Percentiles rank a stretch among this genome's conserved stretches.
phyloP scores from a whole-genome alignment of 2,329 filamentous ascomycete species.

The Cladophialophora chaetospira region DNA sequence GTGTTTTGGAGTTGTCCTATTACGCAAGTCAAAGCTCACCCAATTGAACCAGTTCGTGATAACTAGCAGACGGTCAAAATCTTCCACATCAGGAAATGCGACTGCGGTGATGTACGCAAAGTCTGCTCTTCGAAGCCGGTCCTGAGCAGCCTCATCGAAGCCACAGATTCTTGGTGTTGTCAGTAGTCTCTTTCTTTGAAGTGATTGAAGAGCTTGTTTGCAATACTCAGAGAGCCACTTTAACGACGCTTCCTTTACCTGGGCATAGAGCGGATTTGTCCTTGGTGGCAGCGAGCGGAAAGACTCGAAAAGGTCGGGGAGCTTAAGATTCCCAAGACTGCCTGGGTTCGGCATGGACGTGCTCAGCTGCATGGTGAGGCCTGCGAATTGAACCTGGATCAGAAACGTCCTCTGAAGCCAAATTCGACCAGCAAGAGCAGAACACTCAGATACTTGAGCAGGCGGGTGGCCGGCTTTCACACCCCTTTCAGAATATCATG shows the following conservation, averaged over 20 bases:
- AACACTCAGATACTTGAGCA: no score
- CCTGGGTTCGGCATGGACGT: neutral
- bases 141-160: neutral
- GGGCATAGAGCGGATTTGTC: neutral
- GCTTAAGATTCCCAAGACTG: neutral
- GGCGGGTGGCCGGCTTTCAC: no score
- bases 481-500: no score
- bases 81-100: neutral
- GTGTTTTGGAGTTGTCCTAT: neutral
- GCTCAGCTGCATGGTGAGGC: neutral
- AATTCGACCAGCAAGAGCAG: no score
- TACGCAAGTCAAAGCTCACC: neutral
- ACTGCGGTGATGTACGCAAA: neutral
- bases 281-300: neutral
- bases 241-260: neutral
- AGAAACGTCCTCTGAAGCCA: no score
- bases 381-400: no score
- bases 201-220: neutral
- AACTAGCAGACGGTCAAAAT: neutral
- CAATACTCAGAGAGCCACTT: neutral
- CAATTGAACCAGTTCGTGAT: neutral
- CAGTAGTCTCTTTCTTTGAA: neutral
- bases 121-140: neutral
- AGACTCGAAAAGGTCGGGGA: neutral
- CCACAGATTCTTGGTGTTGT: neutral